Conservation (phyloP, 2,329 filamentous ascomycete species). For the Escovopsis sp. region DNA sequence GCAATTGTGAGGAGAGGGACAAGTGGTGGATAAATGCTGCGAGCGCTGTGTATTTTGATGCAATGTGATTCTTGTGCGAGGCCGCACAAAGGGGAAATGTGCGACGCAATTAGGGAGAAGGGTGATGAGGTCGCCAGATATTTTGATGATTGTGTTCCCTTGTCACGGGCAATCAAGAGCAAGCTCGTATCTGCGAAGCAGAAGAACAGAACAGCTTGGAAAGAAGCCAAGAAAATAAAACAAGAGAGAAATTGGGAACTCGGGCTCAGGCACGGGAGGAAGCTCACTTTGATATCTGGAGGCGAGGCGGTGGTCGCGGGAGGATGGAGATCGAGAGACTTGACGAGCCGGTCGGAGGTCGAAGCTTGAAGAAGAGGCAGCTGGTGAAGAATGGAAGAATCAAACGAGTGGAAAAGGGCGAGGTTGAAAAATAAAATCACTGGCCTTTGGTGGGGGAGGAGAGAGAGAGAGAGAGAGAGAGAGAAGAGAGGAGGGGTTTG, state of each 20-base stretch:
- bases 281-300: conserved; percentile 10
- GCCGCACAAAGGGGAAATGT: conserved; percentile 14
- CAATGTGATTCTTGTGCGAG: conserved; percentile 16
- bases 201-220: conserved; percentile 1
- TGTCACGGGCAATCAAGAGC: conserved; percentile 1
- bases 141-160: conserved; percentile 4
- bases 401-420: no score
- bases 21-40: conserved; percentile 7
- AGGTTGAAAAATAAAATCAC: neutral
- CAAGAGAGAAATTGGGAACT: neutral
- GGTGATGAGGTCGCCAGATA: conserved; percentile 5
- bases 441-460: neutral
- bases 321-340: conserved; percentile 10
- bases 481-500: neutral
- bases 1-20: neutral
- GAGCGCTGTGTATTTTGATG: conserved; percentile 5
- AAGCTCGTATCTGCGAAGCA: conserved; percentile 1
- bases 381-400: neutral
- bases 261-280: neutral
- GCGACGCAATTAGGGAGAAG: conserved; percentile 10
- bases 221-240: conserved; percentile 1
- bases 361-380: neutral
- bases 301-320: conserved; percentile 11
- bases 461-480: neutral
- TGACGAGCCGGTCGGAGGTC: conserved; percentile 6